These are phyloP conservation scores for Amphibolis antarctica DNA, from an alignment of 106 monocot genomes.

Conservation along the genomic window DNA sequence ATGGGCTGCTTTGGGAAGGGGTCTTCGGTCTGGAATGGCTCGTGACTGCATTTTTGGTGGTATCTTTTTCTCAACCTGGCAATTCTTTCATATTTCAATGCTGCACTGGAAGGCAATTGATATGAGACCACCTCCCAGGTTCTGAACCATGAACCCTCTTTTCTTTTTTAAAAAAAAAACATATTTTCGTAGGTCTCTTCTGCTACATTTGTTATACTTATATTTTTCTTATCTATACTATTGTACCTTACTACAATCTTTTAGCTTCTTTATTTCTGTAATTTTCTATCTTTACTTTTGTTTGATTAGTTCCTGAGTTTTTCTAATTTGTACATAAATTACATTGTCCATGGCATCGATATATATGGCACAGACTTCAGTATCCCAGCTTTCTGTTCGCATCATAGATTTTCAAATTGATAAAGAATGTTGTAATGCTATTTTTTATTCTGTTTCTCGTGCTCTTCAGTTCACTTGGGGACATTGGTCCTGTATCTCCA, in stretches of 20 bases:
- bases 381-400: too few species aligned
- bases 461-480: slow-evolving; percentile 53
- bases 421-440: neutral
- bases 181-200: neutral
- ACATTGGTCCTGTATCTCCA: slow-evolving; percentile 62
- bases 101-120: slow-evolving; percentile 76
- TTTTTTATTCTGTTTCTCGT: slow-evolving; percentile 2
- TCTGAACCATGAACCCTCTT: neutral
- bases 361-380: too few species aligned
- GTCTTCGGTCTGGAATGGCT: slow-evolving; percentile 63
- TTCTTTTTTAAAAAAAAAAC: neutral
- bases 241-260: too few species aligned
- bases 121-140: slow-evolving; percentile 75
- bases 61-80: slow-evolving; percentile 89
- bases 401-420: too few species aligned
- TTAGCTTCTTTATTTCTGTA: neutral
- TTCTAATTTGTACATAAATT: too few species aligned
- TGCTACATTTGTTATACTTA: neutral
- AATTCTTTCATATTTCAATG: slow-evolving; percentile 75
- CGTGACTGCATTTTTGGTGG: slow-evolving; percentile 83
- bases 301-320: too few species aligned
- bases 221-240: neutral
- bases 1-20: slow-evolving; percentile 67
- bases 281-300: too few species aligned
- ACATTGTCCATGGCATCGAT: too few species aligned